These are phyloP conservation scores for Elaeis guineensis DNA, from an alignment of 176 grass and related monocot genomes.

Conservation along the genomic window DNA sequence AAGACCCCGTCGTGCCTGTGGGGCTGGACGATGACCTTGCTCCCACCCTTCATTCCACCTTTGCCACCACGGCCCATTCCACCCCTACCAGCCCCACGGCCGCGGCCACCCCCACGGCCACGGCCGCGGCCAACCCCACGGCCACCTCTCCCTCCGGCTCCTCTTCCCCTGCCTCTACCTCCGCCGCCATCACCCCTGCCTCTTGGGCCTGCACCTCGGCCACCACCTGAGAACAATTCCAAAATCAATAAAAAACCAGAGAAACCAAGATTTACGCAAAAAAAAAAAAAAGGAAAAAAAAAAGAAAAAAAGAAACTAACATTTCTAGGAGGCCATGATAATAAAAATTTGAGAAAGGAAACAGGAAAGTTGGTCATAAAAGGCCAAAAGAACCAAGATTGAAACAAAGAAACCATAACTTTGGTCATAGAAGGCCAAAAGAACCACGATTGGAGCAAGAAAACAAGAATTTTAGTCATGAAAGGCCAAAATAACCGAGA, in stretches of 20 bases:
- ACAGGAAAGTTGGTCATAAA: no score
- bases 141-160: slow-evolving; percentile 6
- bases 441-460: no score
- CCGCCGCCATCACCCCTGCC: slow-evolving; percentile 16
- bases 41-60: slow-evolving; percentile 72
- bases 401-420: no score
- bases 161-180: slow-evolving; percentile 18
- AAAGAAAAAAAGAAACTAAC: no score
- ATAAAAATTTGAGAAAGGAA: no score
- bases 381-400: no score
- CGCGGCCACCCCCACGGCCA: slow-evolving; percentile 12
- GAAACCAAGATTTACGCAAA: neutral
- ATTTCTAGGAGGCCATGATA: no score
- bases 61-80: slow-evolving; percentile 12
- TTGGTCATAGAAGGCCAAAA: no score
- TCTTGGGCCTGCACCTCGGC: slow-evolving; percentile 14
- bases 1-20: slow-evolving; percentile 87
- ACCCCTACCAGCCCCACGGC: slow-evolving; percentile 13
- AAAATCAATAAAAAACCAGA: neutral
- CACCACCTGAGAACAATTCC: slow-evolving; percentile 11
- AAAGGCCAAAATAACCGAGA: no score
- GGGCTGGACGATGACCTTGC: slow-evolving; percentile 56
- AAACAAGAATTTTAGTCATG: no score
- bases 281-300: no score
- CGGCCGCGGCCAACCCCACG: slow-evolving; percentile 11